These are phyloP conservation scores for Triglochin maritima DNA, from an alignment of 106 monocot genomes.

Conservation along the genomic window DNA sequence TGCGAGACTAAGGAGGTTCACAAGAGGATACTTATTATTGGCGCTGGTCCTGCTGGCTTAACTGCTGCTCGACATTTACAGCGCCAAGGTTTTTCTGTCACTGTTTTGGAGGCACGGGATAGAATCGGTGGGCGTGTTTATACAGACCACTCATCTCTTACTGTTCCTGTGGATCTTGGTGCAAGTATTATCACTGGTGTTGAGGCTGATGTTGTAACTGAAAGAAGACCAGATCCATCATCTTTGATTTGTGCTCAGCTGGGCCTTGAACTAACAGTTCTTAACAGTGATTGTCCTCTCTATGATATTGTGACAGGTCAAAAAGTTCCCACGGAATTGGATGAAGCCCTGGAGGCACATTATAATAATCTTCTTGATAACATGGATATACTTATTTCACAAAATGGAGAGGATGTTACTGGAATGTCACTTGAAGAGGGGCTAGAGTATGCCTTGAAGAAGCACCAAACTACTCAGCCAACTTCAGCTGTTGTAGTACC, in stretches of 20 bases:
- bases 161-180: conserved; percentile 99
- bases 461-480: conserved; percentile 25
- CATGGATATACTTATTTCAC: conserved; percentile 51
- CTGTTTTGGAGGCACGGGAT: conserved; percentile 86
- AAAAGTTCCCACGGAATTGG: conserved; percentile 82
- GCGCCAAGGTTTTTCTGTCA: conserved; percentile 78
- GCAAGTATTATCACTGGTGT: conserved; percentile 99
- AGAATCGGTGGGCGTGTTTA: conserved; percentile 92
- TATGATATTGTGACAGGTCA: conserved; percentile 78
- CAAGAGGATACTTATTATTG: conserved; percentile 66
- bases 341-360: conserved; percentile 86
- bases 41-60: conserved; percentile 94
- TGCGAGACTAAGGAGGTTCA: conserved; percentile 10
- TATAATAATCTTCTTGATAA: conserved; percentile 97
- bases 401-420: conserved; percentile 50
- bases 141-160: conserved; percentile 79
- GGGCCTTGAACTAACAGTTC: conserved; percentile 75
- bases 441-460: conserved; percentile 76
- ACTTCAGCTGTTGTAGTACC: conserved; percentile 13
- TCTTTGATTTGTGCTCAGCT: conserved; percentile 84
- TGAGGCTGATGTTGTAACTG: conserved; percentile 91
- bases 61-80: conserved; percentile 91
- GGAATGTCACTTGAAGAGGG: conserved; percentile 84
- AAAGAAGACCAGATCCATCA: conserved; percentile 89
- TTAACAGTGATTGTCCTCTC: conserved; percentile 97